Base-by-base conservation (phyloP, 441 rosid species). In the Adansonia madagascariensis region DNA sequence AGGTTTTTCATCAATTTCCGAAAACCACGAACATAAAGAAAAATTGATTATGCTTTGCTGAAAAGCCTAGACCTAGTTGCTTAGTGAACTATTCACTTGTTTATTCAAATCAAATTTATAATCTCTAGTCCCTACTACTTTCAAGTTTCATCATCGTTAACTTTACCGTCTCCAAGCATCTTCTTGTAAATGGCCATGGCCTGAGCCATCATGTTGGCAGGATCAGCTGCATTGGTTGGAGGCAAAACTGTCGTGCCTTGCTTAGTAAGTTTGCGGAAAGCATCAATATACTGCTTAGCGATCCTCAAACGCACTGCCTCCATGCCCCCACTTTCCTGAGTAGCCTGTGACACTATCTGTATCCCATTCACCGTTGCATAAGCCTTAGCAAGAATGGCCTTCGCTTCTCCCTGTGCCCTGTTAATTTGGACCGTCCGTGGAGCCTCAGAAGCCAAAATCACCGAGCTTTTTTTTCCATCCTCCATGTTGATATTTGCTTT, bases 321-420 rank as follows among this genome's bases (percentile, higher is more conserved):
- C 12, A 69, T 75, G 14, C 85, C 85, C 6, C 82, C 41, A 46
- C 74, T 71, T 35, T 82, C 78, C 49, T 82, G 77, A 11, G 76
- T 81, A 50, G 80, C 68, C 53, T 79, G 64, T 0, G 85, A 76
- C 39, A 82, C 82, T 53, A 76, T 55, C 18, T 53, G 76, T 68
- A 82, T 70, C 24, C 85, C 85, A 61, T 76, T 79, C 8, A 80
- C 80, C 4, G 82, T 79, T 43, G 85, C 82, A 35, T 2, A 4
- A 35, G 41, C 41, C 41, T 35, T 35, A 35, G 41, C 5, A 35
- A 35, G 41, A 35, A 14, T 82, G 35, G 84, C 84, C 79, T 82
- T 80, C 20, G 84, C 84, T 71, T 81, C 82, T 57, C 85, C 82
- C 31, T 76, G 73, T 15, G 80, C 74, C 57, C 80, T 70, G 68